Base-by-base conservation (phyloP, 192 early-diverging fungal species). In the Coemansia nantahalensis region DNA sequence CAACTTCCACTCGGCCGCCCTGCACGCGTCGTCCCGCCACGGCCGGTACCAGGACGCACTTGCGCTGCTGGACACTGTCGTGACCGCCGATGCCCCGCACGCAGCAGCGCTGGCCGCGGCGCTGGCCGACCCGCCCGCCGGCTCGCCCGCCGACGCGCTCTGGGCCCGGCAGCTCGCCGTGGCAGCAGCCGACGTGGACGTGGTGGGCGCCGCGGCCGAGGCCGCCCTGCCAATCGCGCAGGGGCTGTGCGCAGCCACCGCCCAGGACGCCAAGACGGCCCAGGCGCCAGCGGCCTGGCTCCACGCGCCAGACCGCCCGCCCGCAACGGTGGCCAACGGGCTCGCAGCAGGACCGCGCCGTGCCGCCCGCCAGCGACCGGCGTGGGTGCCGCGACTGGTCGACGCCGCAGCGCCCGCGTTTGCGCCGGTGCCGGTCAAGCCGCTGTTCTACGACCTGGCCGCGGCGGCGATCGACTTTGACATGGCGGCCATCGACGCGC, bases 361-460 rank as follows among this genome's bases (percentile, higher is more conserved):
- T 13, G 26, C 17, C 16, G 26, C 17, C 2, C 32, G 44, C 16
- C 30, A 24, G 14, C 16, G 19, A 12, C 53, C 65, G 4, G 16
- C 42, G 8, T 21, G 33, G 5, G 50, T 66, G 12, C 70, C 63
- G 9, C 42, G 24, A 26, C 59, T 73, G 40, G 70, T 66, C 4
- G 63, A 74, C 31, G 36, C 62, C 26, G n/a, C 41, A 3, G 43
- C 12, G 23, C 14, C 23, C 2, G 39, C 45, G 9, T 62, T 67
- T 43, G 64, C 36, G 8, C 42, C 54, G 3, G 66, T 76, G 28
- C 61, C 73, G 0, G 37, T 57, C 32, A 68, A 69, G 49, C 73
- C 73, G 21, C 51, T 76, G 39, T 69, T 68, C 56, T 76, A 76
- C 61, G 73, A 76, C 52, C 62, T 76, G 5, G 73, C 66, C 15